Base-by-base conservation (phyloP, 139 green algal genomes). In the Chlamydomonas eustigma region DNA sequence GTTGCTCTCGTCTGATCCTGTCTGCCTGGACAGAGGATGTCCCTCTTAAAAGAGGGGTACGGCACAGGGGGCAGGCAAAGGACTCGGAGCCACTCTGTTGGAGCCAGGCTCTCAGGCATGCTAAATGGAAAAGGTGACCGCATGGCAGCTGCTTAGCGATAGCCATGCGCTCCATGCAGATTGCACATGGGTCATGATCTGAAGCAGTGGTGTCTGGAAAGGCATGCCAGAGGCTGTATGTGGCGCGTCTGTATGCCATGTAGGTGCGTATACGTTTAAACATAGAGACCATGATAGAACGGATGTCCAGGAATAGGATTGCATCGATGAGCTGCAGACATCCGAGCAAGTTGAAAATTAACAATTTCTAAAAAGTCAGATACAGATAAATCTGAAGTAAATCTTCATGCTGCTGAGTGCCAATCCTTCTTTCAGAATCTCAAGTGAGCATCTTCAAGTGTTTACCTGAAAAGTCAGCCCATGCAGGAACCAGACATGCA, bases 91-190 rank as follows among this genome's bases (percentile, higher is more conserved):
- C 83, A 18, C 75, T 80, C 78, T 91, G 86, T 77, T 92, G 86
- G 67, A 92, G 76, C 88, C 86, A 91, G 28, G 83, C 82, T 0
- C 84, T 74, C 66, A 92, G 74, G 80, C 88, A 92, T 35, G 76
- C 32, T 44, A 90, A 51, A 73, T 90, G 84, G 76, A 89, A 92
- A 0, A 83, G 34, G 30, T 76, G 66, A 4, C 80, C 75, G 74
- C 75, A 85, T 2, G 79, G 80, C 76, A 86, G 78, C 51, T 83
- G 50, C 76, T 85, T 84, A 39, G 52, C 73, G 12, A 51, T 36
- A 38, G 32, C 30, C 64, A 79, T 79, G 38, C 31, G 25, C 32
- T 79, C 74, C 74, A 79, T 76, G 79, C 85, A 90, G 63, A 90
- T 88, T 50, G 78, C 79, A 75, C 85, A 90, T 24, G 76, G 73